Conservation (phyloP, 495 filamentous ascomycete genomes). For the Podospora sp. region DNA sequence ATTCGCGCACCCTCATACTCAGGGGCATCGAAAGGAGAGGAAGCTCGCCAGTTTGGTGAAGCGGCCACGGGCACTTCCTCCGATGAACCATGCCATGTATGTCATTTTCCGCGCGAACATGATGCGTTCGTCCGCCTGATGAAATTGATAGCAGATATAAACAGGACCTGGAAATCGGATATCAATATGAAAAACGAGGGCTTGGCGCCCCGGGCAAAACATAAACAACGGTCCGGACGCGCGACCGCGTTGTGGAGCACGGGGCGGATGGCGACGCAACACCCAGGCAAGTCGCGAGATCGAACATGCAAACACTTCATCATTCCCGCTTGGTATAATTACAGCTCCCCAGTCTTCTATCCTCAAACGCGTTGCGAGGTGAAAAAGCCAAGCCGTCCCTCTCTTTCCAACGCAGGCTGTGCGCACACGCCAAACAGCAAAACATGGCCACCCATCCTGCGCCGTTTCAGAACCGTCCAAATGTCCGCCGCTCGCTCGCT, state of each 20-base stretch:
- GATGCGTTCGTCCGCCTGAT: too few relatives aligned
- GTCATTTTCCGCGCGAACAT: too few relatives aligned
- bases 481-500: neutral
- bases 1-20: too few relatives aligned
- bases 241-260: neutral
- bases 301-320: neutral
- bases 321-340: conserved; percentile 31
- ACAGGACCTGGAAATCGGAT: too few relatives aligned
- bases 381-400: neutral
- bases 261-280: neutral
- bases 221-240: neutral
- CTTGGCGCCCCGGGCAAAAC: neutral
- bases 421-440: neutral
- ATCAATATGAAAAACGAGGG: too few relatives aligned
- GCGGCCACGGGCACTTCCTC: too few relatives aligned
- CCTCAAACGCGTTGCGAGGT: neutral
- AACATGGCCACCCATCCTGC: conserved; percentile 3
- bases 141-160: too few relatives aligned
- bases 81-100: too few relatives aligned
- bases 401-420: conserved; percentile 6
- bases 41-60: too few relatives aligned
- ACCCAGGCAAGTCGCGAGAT: neutral
- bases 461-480: conserved; percentile 8
- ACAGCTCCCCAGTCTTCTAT: conserved; percentile 19
- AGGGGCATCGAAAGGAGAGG: too few relatives aligned